Evolutionary conservation across 202 grass and related monocot species (phyloP).

Genomic region (Brachypodium distachyon): DNA sequence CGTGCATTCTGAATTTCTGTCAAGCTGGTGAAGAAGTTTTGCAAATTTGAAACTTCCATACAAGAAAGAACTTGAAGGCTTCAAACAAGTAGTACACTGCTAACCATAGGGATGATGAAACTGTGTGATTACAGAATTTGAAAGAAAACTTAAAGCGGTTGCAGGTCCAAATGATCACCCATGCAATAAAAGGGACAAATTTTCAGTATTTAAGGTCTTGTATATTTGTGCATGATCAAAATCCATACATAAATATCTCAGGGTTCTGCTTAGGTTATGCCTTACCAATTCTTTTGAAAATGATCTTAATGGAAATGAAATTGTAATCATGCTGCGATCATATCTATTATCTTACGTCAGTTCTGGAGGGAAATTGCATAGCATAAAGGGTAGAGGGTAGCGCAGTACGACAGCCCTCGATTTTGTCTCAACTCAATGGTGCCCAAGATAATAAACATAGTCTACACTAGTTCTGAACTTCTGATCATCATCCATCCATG

Average conservation of each 20-base stretch:
- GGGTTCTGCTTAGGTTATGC: background rate
- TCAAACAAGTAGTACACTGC: background rate
- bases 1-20: slow-evolving; percentile 96
- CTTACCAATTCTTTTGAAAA: background rate
- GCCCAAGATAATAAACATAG: background rate
- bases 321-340: background rate
- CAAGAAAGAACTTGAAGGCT: background rate
- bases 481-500: background rate
- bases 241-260: background rate
- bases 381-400: background rate
- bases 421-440: background rate
- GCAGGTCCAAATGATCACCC: background rate
- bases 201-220: background rate
- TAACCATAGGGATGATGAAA: slow-evolving; percentile 9
- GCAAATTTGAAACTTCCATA: slow-evolving; percentile 11
- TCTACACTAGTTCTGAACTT: background rate
- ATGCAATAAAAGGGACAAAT: background rate
- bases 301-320: background rate
- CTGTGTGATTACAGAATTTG: background rate
- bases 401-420: background rate
- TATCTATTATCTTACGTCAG: background rate
- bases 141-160: background rate
- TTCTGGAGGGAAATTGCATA: background rate
- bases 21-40: slow-evolving; percentile 39
- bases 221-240: background rate